Evolutionary conservation across 2,329 filamentous ascomycete genomes (phyloP), one percentile per base, ranked within the genome.

Genomic region (Fusarium foetens): DNA sequence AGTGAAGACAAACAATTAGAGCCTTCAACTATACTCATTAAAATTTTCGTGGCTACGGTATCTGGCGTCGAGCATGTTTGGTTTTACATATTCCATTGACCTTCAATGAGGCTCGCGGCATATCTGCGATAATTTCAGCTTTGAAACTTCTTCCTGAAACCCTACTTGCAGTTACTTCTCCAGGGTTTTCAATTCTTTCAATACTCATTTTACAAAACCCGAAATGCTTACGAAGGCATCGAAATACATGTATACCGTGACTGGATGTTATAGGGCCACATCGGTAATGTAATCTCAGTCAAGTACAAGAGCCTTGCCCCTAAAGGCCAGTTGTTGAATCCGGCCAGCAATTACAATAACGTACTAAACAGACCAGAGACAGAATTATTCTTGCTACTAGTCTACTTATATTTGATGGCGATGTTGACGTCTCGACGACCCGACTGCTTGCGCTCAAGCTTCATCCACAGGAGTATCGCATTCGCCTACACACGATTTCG

Each of bases 1-100:
- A 23, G 2, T 5, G 1, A 23, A 19, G 21, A n/a, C 5, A 3
- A 9, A 13, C 11, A 19, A 19, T 0, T 2, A 7, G 0, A 2
- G 16, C n/a, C 2, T 49, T 49, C 3, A 5, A 19, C 1, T 7
- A 9, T 13, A 1, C 1, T 49, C 2, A 2, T 19, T 4, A 10
- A 13, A 10, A 13, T 49, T n/a, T 8, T 7, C 29, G 5, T 10
- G 29, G 8, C 6, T 11, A 12, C 0, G 8, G 3, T 10, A 3
- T 19, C 4, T 2, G 27, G 14, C 21, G 10, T n/a, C 8, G 10
- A 31, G 27, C 14, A 49, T 33, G 16, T 6, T 19, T 33, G 8
- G 5, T 23, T 23, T 1, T 7, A 10, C 16, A 35, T 8, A 16
- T 33, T 16, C 11, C 8, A 29, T 6, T 17, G 13, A 9, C 14